Evolutionary conservation across 495 filamentous ascomycete species (phyloP), one percentile per base, ranked within the genome.

Genomic region (Penicillium flavigenum): DNA sequence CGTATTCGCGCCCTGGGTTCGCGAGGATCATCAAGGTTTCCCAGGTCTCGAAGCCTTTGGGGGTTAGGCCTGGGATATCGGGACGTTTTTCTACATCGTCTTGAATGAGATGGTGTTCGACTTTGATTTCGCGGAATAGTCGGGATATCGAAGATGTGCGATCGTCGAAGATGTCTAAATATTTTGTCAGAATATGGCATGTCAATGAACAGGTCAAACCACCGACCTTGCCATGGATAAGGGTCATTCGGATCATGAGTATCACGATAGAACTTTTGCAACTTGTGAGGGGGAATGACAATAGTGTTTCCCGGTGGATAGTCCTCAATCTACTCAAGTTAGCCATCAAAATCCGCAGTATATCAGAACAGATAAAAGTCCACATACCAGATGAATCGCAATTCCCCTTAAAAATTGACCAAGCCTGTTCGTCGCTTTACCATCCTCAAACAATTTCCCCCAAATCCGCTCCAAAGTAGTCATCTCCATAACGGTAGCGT

Each of bases 21-120:
- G 89, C 87, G 62, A 84, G 83, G 47, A 96, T 87, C 72, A 88
- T 78, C 20, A 84, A 72, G 0, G 88, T 91, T 68, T 88, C 84
- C 85, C 89, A 96, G 52, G 73, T 73, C 57, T 87, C 80, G 68
- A 96, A 98, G 4, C 93, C 93, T 29, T 77, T 63, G 3, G 89
- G 88, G 1, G 92, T 96, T 16, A 97, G 76, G 14, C 82, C 88
- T 2, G 92, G 92, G 32, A 91, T 80, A 44, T 81, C 81, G 4
- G 92, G 90, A 52, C 78, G 71, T 47, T 83, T 77, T 12, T 78
- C 76, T 16, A 79, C 62, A 31, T 80, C 75, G 22, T 79, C 72
- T 59, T 91, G 92, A 1, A 96, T 81, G 12, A 96, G 81, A 70
- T 92, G 88, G 65, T 96, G 91, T 62, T 93, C 81, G 61, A 87